Conservation (phyloP, 768 basidiomycete genomes). For the Amanita pallidorosea region DNA sequence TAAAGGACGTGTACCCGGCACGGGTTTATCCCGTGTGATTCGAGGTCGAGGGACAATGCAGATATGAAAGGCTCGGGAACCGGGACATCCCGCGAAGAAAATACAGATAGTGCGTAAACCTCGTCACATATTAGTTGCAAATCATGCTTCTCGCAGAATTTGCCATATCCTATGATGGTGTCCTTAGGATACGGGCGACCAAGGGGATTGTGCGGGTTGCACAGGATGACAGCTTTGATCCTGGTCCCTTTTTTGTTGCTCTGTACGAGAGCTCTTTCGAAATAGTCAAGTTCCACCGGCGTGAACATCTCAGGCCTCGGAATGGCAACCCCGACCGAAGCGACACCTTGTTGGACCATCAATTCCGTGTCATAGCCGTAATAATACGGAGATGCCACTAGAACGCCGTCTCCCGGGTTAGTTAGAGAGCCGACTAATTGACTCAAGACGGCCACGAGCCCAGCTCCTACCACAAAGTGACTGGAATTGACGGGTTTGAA, state of each 20-base stretch:
- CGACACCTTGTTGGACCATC: conserved; percentile 2
- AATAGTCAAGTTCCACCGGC: conserved; percentile 8
- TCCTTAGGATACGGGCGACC: conserved; percentile 13
- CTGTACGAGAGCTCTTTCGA: conserved; percentile 11
- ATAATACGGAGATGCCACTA: conserved; percentile 12
- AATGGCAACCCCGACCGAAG: conserved; percentile 6
- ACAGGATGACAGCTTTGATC: conserved; percentile 16
- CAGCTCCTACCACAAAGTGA: conserved; percentile 9
- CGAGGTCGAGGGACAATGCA: conserved; percentile 13
- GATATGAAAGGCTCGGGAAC: conserved; percentile 14
- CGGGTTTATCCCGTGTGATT: conserved; percentile 11
- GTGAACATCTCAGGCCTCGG: conserved; percentile 8
- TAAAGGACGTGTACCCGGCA: conserved; percentile 16
- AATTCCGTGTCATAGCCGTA: conserved; percentile 11
- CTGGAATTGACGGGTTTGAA: conserved; percentile 2
- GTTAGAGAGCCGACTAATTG: conserved; percentile 9
- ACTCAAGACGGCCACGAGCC: conserved; percentile 8
- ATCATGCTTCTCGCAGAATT: conserved; percentile 12
- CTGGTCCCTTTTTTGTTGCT: conserved; percentile 8
- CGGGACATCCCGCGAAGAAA: conserved; percentile 10
- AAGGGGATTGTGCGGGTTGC: conserved; percentile 21
- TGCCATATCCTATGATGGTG: conserved; percentile 11
- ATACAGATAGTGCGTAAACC: conserved; percentile 17
- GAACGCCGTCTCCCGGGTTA: conserved; percentile 10
- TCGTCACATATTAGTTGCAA: conserved; percentile 20